phyloP scores from a whole-genome alignment of 495 filamentous ascomycete genomes.

The Talaromyces trachyspermus region DNA sequence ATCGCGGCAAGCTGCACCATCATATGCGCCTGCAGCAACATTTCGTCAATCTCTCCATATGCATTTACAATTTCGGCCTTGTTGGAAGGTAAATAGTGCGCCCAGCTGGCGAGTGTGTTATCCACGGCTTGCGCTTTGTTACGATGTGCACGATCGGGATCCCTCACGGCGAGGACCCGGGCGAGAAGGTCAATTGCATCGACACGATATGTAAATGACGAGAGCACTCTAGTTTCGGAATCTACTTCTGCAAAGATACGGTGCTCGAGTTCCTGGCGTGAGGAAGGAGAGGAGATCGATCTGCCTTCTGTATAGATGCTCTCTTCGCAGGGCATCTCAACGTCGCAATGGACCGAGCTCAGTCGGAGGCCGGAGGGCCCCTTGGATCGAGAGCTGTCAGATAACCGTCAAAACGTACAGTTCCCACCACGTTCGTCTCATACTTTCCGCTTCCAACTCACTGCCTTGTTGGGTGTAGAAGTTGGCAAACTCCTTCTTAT shows the following conservation, averaged over 20 bases:
- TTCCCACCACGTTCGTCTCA: conserved; percentile 39
- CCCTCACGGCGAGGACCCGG: conserved; percentile 24
- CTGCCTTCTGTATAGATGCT: conserved; percentile 22
- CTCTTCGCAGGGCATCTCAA: conserved; percentile 33
- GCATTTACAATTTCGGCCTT: conserved; percentile 38
- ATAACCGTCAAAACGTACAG: conserved; percentile 31
- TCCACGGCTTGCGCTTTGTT: conserved; percentile 38
- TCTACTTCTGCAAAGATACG: conserved; percentile 31
- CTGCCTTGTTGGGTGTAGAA: conserved; percentile 16
- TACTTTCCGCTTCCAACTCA: conserved; percentile 28
- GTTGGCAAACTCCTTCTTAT: conserved; percentile 25
- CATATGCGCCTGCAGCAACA: conserved; percentile 38
- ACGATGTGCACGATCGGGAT: conserved; percentile 24
- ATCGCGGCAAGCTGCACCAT: conserved; percentile 35
- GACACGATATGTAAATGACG: conserved; percentile 38
- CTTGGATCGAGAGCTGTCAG: conserved; percentile 24
- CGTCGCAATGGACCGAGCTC: conserved; percentile 26
- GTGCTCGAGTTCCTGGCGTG: conserved; percentile 28
- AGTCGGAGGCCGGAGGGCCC: conserved; percentile 21
- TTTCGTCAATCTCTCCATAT: conserved; percentile 39
- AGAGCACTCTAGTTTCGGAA: conserved; percentile 15
- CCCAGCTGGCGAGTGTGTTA: conserved; percentile 39
- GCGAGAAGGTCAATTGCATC: conserved; percentile 32
- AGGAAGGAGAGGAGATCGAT: conserved; percentile 23
- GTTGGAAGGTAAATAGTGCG: conserved; percentile 32